Conservation (phyloP, 164 flowering plant genomes). For the Umbilicus rupestris region DNA sequence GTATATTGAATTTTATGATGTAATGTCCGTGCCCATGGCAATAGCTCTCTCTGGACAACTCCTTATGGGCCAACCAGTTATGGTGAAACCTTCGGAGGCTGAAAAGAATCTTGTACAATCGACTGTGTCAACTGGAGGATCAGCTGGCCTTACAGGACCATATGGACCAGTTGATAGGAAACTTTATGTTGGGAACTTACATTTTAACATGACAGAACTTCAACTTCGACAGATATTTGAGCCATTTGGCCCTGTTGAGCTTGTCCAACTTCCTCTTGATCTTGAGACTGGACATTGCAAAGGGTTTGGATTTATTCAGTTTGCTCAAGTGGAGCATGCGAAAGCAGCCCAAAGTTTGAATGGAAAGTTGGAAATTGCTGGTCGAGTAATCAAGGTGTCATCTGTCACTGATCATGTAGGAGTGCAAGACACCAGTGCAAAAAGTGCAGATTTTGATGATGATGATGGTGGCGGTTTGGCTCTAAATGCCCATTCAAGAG, state of each 20-base stretch:
- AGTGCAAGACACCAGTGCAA: conserved; percentile 45
- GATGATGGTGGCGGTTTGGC: conserved; percentile 97
- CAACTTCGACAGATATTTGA: conserved; percentile 92
- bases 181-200: conserved; percentile 83
- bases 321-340: conserved; percentile 80
- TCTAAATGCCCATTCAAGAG: conserved; percentile 89
- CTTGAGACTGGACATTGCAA: conserved; percentile 93
- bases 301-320: conserved; percentile 97
- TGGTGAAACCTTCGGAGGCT: conserved; percentile 90
- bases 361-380: conserved; percentile 90
- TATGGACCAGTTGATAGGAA: conserved; percentile 72
- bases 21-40: conserved; percentile 94
- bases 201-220: conserved; percentile 83
- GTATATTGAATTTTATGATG: conserved; percentile 86
- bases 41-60: conserved; percentile 91
- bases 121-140: conserved; percentile 39
- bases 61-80: conserved; percentile 81
- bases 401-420: conserved; percentile 89
- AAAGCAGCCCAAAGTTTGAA: conserved; percentile 88
- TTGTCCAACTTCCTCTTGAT: conserved; percentile 87
- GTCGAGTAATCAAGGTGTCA: conserved; percentile 78
- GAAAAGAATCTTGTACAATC: conserved; percentile 94
- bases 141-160: conserved; percentile 43
- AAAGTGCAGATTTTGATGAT: conserved; percentile 82
- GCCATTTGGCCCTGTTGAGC: conserved; percentile 91